A percentile compares a stretch with the other conserved stretches of the same genome.
phyloP scores from a whole-genome alignment of 495 filamentous ascomycete species.

The Emericellopsis terricola region DNA sequence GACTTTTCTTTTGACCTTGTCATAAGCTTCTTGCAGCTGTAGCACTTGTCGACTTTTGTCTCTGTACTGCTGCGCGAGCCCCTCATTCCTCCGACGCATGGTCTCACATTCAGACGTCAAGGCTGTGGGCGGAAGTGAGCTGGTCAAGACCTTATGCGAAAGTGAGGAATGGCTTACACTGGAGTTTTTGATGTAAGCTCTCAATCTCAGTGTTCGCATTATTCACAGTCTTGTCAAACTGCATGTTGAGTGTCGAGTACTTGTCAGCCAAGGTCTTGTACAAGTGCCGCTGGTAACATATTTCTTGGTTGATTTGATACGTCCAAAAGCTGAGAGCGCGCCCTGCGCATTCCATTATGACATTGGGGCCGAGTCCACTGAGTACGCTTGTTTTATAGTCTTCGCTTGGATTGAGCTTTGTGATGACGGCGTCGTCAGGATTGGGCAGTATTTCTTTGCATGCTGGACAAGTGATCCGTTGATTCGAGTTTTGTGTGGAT shows the following conservation, averaged over 20 bases:
- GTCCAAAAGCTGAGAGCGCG: constrained; percentile 75
- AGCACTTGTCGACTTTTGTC: constrained; percentile 63
- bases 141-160: neutral
- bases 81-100: constrained; percentile 58
- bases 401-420: constrained; percentile 67
- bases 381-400: constrained; percentile 89
- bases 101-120: constrained; percentile 47
- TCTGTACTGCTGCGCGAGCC: constrained; percentile 46
- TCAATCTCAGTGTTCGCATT: constrained; percentile 70
- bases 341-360: constrained; percentile 82
- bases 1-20: constrained; percentile 57
- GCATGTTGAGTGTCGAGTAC: constrained; percentile 43
- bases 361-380: constrained; percentile 64
- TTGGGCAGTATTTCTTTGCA: constrained; percentile 52
- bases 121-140: constrained; percentile 19
- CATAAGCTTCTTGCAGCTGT: constrained; percentile 70
- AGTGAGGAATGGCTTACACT: constrained; percentile 7
- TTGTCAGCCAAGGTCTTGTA: constrained; percentile 60
- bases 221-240: constrained; percentile 65
- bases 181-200: constrained; percentile 39
- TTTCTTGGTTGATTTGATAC: constrained; percentile 83
- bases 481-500: constrained; percentile 31
- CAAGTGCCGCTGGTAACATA: constrained; percentile 74
- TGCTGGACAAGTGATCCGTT: constrained; percentile 56
- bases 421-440: constrained; percentile 61